Evolutionary conservation across 306 rosid genomes (phyloP).

Genomic region (Glycine latifolia): DNA sequence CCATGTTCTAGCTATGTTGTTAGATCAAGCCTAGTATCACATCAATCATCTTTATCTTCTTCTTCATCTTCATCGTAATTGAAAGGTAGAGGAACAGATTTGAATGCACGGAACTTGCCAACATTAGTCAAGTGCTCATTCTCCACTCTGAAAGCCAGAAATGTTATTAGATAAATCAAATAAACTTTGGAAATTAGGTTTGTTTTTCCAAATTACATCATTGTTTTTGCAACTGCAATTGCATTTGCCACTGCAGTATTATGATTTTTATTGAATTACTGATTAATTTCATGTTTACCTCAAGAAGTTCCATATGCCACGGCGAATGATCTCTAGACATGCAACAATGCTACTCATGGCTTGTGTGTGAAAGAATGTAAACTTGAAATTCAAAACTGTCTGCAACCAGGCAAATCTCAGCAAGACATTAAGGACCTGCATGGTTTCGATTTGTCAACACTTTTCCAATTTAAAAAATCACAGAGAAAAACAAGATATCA

Average conservation of each 20-base stretch:
- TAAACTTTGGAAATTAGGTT: neutral
- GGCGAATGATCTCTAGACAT: conserved; percentile 72
- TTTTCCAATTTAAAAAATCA: neutral
- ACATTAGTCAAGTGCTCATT: conserved; percentile 85
- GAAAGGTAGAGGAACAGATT: conserved; percentile 78
- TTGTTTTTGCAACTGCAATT: no score
- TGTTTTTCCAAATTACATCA: neutral
- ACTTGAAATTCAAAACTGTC: conserved; percentile 55
- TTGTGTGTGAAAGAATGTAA: conserved; percentile 51
- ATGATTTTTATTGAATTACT: neutral
- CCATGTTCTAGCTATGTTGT: neutral
- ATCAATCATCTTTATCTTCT: conserved; percentile 58
- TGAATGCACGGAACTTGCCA: conserved; percentile 82
- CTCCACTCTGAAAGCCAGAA: conserved; percentile 60
- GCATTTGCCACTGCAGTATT: no score
- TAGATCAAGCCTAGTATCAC: neutral
- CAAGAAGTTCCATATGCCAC: conserved; percentile 84
- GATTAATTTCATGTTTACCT: conserved; percentile 45
- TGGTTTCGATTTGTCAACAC: neutral
- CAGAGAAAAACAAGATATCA: neutral
- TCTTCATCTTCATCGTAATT: conserved; percentile 71
- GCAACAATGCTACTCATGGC: conserved; percentile 56
- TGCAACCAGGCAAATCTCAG: conserved; percentile 83
- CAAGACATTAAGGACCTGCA: conserved; percentile 68
- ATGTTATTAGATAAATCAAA: no score